phyloP scores from a whole-genome alignment of 179 eudicot species.

The Beta corolliflora region DNA sequence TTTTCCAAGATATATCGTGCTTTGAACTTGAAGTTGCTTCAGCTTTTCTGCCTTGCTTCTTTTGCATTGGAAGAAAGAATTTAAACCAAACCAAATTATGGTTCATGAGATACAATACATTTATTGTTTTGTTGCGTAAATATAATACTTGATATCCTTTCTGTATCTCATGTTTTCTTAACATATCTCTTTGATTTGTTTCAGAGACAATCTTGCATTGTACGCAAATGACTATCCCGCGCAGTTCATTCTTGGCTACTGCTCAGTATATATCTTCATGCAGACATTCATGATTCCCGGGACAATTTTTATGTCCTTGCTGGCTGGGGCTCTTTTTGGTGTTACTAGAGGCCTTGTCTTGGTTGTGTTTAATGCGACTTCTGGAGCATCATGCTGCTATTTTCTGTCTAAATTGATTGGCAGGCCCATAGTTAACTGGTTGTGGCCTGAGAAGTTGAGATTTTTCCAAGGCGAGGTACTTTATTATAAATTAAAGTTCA shows the following conservation, averaged over 20 bases:
- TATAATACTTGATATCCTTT: background rate
- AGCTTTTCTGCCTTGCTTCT: background rate
- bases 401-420: conserved; percentile 92
- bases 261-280: conserved; percentile 97
- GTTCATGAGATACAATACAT: background rate
- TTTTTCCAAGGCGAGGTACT: conserved; percentile 89
- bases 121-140: background rate
- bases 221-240: conserved; percentile 84
- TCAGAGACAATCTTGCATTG: conserved; percentile 79
- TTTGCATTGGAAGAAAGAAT: background rate
- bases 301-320: conserved; percentile 93
- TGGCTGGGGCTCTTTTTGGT: conserved; percentile 98
- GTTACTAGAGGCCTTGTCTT: conserved; percentile 79
- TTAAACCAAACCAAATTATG: background rate
- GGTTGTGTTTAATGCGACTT: conserved; percentile 93
- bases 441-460: conserved; percentile 94
- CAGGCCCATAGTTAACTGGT: conserved; percentile 85
- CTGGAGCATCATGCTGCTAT: conserved; percentile 95
- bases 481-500: background rate
- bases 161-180: conserved; percentile 13
- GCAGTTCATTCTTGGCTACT: conserved; percentile 85
- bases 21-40: conserved; percentile 2
- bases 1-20: background rate
- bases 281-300: conserved; percentile 99
- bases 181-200: conserved; percentile 24